Base-by-base conservation (phyloP, 352 stramenopile genomes). In the Phytophthora ramorum region DNA sequence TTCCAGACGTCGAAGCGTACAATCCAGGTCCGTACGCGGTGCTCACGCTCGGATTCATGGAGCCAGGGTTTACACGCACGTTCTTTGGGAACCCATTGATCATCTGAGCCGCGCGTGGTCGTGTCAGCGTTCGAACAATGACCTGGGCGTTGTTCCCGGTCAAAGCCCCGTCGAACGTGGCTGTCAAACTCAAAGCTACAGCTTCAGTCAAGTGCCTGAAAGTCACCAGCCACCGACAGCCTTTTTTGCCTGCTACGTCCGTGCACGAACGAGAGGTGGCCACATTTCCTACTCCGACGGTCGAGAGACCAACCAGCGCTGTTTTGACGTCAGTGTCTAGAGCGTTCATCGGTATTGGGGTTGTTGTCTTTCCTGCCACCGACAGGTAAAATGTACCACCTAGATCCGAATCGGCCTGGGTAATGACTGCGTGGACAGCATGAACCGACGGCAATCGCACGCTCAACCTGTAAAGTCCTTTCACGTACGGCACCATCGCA, bases 401-500 rank as follows among this genome's bases (percentile, higher is more conserved):
- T 2, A 97, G 59, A 10, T 75, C 63, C 16, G 79, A 83, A 48
- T 87, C 74, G 0, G 76, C 64, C 6, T 46, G 44, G 3, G 80
- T 89, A 5, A 63, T 80, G 22, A 98, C 73, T 20, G 72, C 69
- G 34, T 96, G 82, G 6, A 98, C 85, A 54, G 93, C 89, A 41
- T 80, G 41, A 6, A 97, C 66, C 0, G 71, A 69, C n/a, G 91
- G 89, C 3, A 96, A 59, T 38, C 76, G 79, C 2, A 98, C 90
- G 38, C 83, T 87, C 16, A 99, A 69, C 17, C 80, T 54, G 71
- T 99, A 99, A 26, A 72, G 75, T 4, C 96, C 96, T 57, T 96
- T 93, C 17, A 98, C 89, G 19, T 90, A 83, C 0, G 95, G 93
- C 19, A 92, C 91, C 75, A 98, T 97, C 26, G 81, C 88, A 6